Conservation (phyloP, 2,329 filamentous ascomycete genomes). For the Epichloe glyceriae region DNA sequence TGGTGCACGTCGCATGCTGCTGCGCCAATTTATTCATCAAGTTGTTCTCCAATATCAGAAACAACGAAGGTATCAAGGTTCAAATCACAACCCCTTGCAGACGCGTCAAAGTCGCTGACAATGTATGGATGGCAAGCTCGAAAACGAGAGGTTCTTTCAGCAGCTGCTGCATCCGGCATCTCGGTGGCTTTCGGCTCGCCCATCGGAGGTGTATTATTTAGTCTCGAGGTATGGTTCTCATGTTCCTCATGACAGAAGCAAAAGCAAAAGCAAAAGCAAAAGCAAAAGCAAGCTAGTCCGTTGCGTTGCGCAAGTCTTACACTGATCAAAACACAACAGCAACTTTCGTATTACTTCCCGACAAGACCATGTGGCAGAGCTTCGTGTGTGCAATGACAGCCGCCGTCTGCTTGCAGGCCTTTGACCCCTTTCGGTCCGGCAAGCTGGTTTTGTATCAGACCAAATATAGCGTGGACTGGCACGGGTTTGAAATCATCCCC, state of each 20-base stretch:
- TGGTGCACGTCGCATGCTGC: slow-evolving; percentile 94
- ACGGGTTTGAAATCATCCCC: slow-evolving; percentile 84
- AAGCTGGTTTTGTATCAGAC: slow-evolving; percentile 95
- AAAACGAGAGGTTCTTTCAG: slow-evolving; percentile 85
- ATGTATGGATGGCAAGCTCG: slow-evolving; percentile 43
- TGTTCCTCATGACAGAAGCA: neutral
- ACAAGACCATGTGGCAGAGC: slow-evolving; percentile 99
- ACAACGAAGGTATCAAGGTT: slow-evolving; percentile 59
- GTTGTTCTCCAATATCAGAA: slow-evolving; percentile 63
- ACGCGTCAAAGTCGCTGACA: neutral
- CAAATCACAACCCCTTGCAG: neutral
- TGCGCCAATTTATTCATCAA: slow-evolving; percentile 93
- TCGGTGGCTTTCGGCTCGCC: slow-evolving; percentile 90
- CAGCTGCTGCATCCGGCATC: slow-evolving; percentile 82
- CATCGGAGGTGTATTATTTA: slow-evolving; percentile 89
- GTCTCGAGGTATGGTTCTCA: slow-evolving; percentile 54
- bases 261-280: neutral
- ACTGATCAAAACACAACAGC: slow-evolving; percentile 29
- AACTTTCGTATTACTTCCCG: slow-evolving; percentile 93
- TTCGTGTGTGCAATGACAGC: slow-evolving; percentile 99
- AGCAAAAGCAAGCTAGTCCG: neutral
- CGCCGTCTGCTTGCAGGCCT: slow-evolving; percentile 78
- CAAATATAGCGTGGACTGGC: slow-evolving; percentile 83
- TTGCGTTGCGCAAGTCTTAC: neutral
- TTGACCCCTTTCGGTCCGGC: slow-evolving; percentile 89